These are phyloP conservation scores for Fusarium sacchari DNA, from an alignment of 2,329 filamentous ascomycete species.

Conservation along the genomic window DNA sequence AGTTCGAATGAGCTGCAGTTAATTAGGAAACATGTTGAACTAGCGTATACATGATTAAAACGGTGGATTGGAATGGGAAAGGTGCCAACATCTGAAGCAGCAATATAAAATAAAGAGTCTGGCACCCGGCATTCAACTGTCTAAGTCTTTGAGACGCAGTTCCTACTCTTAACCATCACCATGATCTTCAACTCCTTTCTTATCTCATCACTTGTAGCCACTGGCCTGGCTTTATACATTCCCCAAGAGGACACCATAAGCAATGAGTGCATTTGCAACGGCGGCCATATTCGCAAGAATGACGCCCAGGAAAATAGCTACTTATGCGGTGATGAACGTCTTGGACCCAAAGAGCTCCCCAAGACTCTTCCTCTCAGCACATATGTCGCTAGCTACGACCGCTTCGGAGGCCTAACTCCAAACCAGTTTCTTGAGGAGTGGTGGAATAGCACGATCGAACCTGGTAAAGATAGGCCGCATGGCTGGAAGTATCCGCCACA, in stretches of 20 bases:
- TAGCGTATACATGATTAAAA: neutral
- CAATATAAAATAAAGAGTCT: neutral
- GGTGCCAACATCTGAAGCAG: accelerated
- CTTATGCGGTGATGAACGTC: constrained; percentile 20
- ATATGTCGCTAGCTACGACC: constrained; percentile 19
- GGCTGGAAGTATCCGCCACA: constrained; percentile 19
- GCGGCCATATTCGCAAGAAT: neutral
- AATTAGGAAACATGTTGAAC: neutral
- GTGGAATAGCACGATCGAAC: neutral
- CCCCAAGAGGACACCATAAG: neutral
- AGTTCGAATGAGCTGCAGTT: neutral
- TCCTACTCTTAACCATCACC: neutral
- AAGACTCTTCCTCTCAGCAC: constrained; percentile 19
- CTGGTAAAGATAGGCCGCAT: neutral
- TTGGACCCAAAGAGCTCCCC: constrained; percentile 10
- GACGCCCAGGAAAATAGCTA: too few relatives aligned
- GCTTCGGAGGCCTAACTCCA: constrained; percentile 20
- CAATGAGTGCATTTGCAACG: neutral
- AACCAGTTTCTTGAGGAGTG: constrained; percentile 20
- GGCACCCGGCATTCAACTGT: accelerated
- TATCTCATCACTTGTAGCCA: neutral
- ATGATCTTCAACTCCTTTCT: constrained; percentile 16
- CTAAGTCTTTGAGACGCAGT: too few relatives aligned
- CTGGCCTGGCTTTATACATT: neutral
- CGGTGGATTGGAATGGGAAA: neutral